Evolutionary conservation across 495 filamentous ascomycete species (phyloP).

Genomic region (Hypoxylon crocopeplum): DNA sequence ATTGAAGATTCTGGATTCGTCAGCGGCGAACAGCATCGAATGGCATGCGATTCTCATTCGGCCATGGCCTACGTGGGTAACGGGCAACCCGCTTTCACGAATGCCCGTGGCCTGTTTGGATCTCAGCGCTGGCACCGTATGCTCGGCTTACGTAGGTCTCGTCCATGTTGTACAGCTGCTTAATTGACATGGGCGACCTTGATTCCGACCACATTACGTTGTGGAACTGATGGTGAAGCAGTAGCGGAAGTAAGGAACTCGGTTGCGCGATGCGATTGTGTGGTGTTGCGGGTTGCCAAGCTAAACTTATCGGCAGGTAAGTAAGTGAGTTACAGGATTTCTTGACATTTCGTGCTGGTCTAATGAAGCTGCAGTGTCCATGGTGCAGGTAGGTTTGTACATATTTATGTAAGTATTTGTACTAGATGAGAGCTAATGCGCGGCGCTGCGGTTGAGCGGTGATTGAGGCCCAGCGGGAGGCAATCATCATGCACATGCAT

Average conservation of each 20-base stretch:
- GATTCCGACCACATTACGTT: conserved; percentile 7
- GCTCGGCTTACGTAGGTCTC: conserved; percentile 20
- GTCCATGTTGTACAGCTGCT: conserved; percentile 5
- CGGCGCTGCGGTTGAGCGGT: conserved; percentile 16
- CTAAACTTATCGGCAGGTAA: not conserved
- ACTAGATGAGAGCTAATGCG: conserved; percentile 4
- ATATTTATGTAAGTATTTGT: not conserved
- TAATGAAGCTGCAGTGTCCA: not conserved
- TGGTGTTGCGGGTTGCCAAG: conserved; percentile 10
- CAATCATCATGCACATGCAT: no score
- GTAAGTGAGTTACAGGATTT: not conserved
- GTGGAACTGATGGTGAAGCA: conserved; percentile 11
- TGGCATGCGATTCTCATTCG: not conserved
- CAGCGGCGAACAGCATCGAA: conserved; percentile 8
- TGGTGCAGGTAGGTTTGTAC: no score
- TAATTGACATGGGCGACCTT: conserved; percentile 15
- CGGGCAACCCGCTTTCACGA: conserved; percentile 24
- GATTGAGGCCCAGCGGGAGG: conserved; percentile 1
- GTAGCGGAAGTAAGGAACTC: conserved; percentile 6
- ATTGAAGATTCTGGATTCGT: conserved; percentile 1
- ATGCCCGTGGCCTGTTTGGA: conserved; percentile 7
- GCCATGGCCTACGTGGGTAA: conserved; percentile 3
- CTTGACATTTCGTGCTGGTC: not conserved
- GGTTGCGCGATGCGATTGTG: conserved; percentile 2
- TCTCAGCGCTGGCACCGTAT: conserved; percentile 18